These are phyloP conservation scores for Chondrostereum purpureum DNA, from an alignment of 1,284 basidiomycete species.

Conservation along the genomic window DNA sequence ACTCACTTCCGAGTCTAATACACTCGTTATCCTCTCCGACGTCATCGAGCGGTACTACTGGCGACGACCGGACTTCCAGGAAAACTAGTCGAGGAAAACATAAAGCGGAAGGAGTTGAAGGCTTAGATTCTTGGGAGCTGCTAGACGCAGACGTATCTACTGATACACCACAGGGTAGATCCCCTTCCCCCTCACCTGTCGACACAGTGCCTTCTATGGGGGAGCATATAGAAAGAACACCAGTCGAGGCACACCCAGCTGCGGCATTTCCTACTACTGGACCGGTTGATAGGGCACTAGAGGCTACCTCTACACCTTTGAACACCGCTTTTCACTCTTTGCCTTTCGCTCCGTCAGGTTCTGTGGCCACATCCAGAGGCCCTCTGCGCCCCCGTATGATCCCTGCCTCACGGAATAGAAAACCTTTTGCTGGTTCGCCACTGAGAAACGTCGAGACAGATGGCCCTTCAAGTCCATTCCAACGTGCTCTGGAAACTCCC, in stretches of 20 bases:
- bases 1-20: constrained; percentile 21
- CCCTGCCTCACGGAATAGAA: not conserved
- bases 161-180: too few relatives aligned
- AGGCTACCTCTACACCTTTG: too few relatives aligned
- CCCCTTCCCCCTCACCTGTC: too few relatives aligned
- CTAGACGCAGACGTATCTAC: too few relatives aligned
- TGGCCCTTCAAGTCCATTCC: not conserved
- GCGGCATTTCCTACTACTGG: too few relatives aligned
- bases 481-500: constrained; percentile 2
- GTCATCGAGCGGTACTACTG: not conserved
- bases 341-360: too few relatives aligned
- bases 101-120: constrained; percentile 8
- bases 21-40: not conserved
- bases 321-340: too few relatives aligned
- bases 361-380: not conserved
- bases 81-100: constrained; percentile 31
- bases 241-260: too few relatives aligned
- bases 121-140: not conserved
- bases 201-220: too few relatives aligned
- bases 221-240: too few relatives aligned
- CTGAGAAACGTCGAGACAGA: not conserved
- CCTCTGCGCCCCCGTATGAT: not conserved
- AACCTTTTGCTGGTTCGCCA: not conserved
- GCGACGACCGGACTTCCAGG: not conserved
- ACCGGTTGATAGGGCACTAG: too few relatives aligned